phyloP scores from a whole-genome alignment of 2,329 filamentous ascomycete species.

The Aspergillus sp. region DNA sequence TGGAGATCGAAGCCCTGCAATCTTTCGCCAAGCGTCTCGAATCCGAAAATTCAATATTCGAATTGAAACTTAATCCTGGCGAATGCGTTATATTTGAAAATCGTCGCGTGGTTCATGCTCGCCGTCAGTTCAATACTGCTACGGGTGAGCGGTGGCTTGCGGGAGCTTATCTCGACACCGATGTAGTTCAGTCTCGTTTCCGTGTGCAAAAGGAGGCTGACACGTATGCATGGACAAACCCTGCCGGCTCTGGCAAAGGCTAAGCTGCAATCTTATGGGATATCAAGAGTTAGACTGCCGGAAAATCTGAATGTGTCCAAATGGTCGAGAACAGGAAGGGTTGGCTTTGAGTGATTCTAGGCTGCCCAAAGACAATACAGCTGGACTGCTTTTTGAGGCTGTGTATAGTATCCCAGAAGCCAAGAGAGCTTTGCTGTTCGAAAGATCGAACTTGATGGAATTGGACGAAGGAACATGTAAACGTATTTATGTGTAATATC shows the following conservation, averaged over 20 bases:
- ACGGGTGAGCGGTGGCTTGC: slow-evolving; percentile 76
- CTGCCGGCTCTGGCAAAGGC: no score
- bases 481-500: neutral
- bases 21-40: slow-evolving; percentile 65
- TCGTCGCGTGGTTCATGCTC: slow-evolving; percentile 77
- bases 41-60: slow-evolving; percentile 58
- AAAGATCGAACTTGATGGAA: neutral
- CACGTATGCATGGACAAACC: slow-evolving; percentile 5
- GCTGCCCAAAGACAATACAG: neutral
- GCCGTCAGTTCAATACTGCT: slow-evolving; percentile 66
- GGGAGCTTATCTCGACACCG: slow-evolving; percentile 76
- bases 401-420: neutral
- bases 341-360: neutral
- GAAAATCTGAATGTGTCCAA: no score
- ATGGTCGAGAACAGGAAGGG: neutral
- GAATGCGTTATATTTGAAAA: slow-evolving; percentile 96
- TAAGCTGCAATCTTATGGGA: no score
- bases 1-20: slow-evolving; percentile 46
- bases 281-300: no score
- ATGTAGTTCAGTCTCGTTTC: slow-evolving; percentile 56
- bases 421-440: neutral
- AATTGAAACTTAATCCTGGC: slow-evolving; percentile 73
- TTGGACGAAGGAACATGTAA: neutral
- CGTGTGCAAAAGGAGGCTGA: slow-evolving; percentile 19
- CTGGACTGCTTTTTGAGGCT: neutral